Evolutionary conservation across 805 yeast genomes (phyloP).

Genomic region (Kodamaea lidongshanica): DNA sequence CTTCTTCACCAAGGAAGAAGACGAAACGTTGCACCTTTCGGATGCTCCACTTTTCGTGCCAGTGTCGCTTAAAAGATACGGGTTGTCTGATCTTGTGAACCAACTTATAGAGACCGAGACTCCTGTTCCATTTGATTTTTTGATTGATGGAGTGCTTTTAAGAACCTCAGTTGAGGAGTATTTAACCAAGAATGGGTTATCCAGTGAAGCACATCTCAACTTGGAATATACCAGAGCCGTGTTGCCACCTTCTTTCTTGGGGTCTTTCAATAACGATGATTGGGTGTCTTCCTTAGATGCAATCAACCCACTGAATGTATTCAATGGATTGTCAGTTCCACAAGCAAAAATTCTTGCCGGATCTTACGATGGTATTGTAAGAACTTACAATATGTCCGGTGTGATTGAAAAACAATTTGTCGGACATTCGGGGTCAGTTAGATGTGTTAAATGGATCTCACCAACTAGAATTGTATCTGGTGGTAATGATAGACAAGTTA

Average conservation of each 20-base stretch:
- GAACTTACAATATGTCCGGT: constrained; percentile 82
- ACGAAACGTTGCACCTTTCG: constrained; percentile 57
- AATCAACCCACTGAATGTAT: constrained; percentile 27
- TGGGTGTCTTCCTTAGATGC: constrained; percentile 82
- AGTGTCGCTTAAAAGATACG: constrained; percentile 76
- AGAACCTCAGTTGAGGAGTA: constrained; percentile 78
- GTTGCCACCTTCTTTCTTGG: constrained; percentile 87
- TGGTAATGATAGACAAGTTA: constrained; percentile 82
- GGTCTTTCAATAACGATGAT: constrained; percentile 86
- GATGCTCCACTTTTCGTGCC: constrained; percentile 89
- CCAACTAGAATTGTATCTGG: constrained; percentile 73
- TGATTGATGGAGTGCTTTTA: constrained; percentile 77
- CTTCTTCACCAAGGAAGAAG: constrained; percentile 81
- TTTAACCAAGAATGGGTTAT: constrained; percentile 66
- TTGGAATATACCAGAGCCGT: constrained; percentile 90
- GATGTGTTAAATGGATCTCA: constrained; percentile 73
- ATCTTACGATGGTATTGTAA: constrained; percentile 89
- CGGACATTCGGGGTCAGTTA: constrained; percentile 87
- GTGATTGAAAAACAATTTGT: constrained; percentile 69
- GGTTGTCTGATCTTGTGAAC: constrained; percentile 91
- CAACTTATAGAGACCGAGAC: constrained; percentile 61
- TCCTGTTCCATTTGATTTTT: constrained; percentile 87
- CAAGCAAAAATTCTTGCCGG: constrained; percentile 71
- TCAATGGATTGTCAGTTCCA: constrained; percentile 15
- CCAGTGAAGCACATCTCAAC: constrained; percentile 71